A percentile compares a stretch with the other conserved stretches of the same genome.
Evolutionary conservation across 176 grass and related monocot genomes (phyloP).

Genomic region (Hordeum marinum): DNA sequence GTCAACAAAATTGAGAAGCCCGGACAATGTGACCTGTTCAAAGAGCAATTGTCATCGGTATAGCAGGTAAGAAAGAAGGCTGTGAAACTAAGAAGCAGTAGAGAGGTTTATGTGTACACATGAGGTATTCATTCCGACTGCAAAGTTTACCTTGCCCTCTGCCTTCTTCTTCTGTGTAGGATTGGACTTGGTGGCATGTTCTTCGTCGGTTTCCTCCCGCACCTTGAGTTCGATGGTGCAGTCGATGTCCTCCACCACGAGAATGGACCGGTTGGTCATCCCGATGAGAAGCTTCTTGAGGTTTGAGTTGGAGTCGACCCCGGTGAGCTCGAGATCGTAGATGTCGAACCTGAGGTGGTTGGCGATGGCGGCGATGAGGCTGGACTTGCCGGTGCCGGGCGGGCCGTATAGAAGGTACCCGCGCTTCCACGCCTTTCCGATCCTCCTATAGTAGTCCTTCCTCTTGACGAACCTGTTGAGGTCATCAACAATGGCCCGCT

Average conservation of each 20-base stretch:
- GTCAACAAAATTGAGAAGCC: constrained; percentile 77
- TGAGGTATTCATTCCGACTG: neutral
- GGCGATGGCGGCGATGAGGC: constrained; percentile 90
- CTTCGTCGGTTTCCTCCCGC: constrained; percentile 21
- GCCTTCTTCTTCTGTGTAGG: constrained; percentile 23
- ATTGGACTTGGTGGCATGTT: neutral
- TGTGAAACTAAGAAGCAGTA: neutral
- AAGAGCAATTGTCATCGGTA: neutral
- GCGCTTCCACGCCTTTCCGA: constrained; percentile 87
- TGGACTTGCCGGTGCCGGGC: constrained; percentile 91
- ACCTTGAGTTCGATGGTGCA: constrained; percentile 55
- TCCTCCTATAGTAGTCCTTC: constrained; percentile 83
- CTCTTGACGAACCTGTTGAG: constrained; percentile 57
- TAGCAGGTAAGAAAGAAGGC: neutral
- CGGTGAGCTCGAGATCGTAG: constrained; percentile 78
- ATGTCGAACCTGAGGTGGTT: constrained; percentile 78
- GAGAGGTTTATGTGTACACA: neutral
- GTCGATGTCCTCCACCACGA: constrained; percentile 84
- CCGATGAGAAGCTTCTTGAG: constrained; percentile 61
- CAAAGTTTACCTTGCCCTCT: constrained; percentile 38
- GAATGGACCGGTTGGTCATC: constrained; percentile 55
- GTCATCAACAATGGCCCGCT: constrained; percentile 60
- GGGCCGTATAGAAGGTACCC: constrained; percentile 83
- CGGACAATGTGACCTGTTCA: constrained; percentile 58
- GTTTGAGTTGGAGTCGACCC: constrained; percentile 44